These are phyloP conservation scores for Blastobotrys illinoisensis DNA, from an alignment of 1,139 yeast genomes.

Conservation along the genomic window DNA sequence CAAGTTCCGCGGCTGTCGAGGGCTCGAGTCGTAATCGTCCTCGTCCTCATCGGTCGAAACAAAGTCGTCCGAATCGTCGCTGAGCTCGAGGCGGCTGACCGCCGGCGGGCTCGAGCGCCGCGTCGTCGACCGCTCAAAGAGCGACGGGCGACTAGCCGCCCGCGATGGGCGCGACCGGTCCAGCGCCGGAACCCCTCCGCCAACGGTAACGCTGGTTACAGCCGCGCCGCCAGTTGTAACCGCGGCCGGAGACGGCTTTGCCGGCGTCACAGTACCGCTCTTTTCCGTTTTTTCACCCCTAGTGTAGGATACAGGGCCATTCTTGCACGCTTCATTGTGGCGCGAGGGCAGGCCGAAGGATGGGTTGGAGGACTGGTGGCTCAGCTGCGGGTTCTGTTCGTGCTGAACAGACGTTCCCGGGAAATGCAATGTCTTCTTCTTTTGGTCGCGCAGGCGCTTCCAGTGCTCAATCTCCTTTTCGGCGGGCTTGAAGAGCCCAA, in stretches of 20 bases:
- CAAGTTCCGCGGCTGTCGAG: slow-evolving; percentile 5
- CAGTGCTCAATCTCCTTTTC: slow-evolving; percentile 15
- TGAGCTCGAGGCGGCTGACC: background rate
- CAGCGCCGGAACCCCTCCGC: background rate
- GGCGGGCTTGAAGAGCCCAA: slow-evolving; percentile 19
- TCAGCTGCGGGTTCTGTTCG: slow-evolving; percentile 11
- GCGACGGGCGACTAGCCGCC: slow-evolving; percentile 9
- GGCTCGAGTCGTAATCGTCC: slow-evolving; percentile 9
- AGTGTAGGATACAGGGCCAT: no score
- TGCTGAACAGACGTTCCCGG: background rate
- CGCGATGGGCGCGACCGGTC: background rate
- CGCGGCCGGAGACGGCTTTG: slow-evolving; percentile 1
- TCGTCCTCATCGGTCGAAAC: slow-evolving; percentile 16
- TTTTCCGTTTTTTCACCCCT: no score
- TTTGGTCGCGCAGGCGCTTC: slow-evolving; percentile 2
- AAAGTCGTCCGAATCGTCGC: slow-evolving; percentile 16
- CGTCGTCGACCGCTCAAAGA: slow-evolving; percentile 6
- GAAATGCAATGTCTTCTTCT: background rate
- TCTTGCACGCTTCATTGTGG: no score
- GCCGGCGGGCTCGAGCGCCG: slow-evolving; percentile 3
- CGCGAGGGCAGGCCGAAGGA: no score
- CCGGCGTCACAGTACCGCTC: slow-evolving; percentile 3
- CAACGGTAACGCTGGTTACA: no score
- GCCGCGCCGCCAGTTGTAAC: no score
- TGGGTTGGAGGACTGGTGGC: no score